Evolutionary conservation across 2,329 filamentous ascomycete species (phyloP).

Genomic region (Colletotrichum phormii): DNA sequence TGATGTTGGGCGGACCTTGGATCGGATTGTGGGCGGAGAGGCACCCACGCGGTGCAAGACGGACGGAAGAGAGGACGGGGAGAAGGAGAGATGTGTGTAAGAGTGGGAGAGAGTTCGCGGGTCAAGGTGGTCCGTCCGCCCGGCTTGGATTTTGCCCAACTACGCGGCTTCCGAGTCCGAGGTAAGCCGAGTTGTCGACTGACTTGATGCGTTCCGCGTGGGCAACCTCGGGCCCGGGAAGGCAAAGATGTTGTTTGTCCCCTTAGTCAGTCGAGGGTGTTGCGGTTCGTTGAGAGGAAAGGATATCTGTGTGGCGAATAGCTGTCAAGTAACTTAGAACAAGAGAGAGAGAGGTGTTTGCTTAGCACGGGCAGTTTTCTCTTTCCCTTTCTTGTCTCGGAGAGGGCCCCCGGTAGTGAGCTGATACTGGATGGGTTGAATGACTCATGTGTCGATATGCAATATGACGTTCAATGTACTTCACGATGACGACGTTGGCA

Average conservation of each 20-base stretch:
- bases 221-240: neutral
- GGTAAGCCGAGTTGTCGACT: neutral
- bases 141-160: neutral
- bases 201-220: neutral
- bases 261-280: neutral
- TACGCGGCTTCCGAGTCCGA: neutral
- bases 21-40: slow-evolving; percentile 23
- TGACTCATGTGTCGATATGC: neutral
- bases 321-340: neutral
- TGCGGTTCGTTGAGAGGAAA: neutral
- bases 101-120: neutral
- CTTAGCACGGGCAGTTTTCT: slow-evolving; percentile 8
- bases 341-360: neutral
- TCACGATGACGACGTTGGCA: neutral
- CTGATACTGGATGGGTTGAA: neutral
- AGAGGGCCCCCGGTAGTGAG: too few species aligned
- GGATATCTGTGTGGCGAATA: neutral
- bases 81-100: neutral
- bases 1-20: slow-evolving; percentile 10
- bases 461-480: neutral
- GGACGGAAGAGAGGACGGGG: neutral
- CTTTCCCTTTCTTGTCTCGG: neutral
- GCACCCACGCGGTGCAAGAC: neutral
- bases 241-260: neutral
- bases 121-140: neutral